Conservation (phyloP, 2,329 filamentous ascomycete genomes). For the Fusarium buharicum region DNA sequence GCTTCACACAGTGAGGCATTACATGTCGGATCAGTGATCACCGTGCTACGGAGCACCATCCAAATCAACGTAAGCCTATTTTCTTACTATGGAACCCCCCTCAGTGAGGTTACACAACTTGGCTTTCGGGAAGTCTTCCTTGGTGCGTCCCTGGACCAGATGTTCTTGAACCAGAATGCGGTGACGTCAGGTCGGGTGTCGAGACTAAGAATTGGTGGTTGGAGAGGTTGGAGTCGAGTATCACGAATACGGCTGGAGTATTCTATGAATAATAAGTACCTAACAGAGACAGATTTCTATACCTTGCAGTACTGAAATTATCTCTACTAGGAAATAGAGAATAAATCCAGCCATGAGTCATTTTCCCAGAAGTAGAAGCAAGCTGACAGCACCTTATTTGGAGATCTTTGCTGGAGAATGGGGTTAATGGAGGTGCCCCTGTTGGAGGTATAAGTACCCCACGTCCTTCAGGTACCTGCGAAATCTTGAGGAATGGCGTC, state of each 20-base stretch:
- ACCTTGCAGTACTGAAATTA: neutral
- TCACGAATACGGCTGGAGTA: constrained; percentile 8
- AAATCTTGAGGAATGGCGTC: constrained; percentile 32
- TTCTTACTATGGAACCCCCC: neutral
- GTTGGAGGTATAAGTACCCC: constrained; percentile 26
- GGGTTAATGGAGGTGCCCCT: constrained; percentile 11
- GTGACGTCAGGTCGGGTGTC: constrained; percentile 33
- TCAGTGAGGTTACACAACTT: constrained; percentile 21
- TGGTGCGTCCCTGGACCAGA: constrained; percentile 7
- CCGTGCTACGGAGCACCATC: neutral
- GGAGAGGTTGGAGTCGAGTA: neutral
- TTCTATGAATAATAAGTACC: neutral
- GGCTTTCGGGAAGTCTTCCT: constrained; percentile 12
- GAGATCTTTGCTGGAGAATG: neutral
- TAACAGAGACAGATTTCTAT: neutral
- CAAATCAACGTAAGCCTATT: constrained; percentile 7
- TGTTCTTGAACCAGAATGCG: constrained; percentile 2
- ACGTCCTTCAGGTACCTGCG: constrained; percentile 15
- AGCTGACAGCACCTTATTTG: neutral
- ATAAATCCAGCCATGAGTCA: neutral
- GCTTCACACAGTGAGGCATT: neutral
- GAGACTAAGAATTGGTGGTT: constrained; percentile 11
- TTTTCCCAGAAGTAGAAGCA: neutral
- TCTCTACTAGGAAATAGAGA: neutral
- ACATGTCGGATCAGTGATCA: neutral